Conservation (phyloP, 2,329 filamentous ascomycete genomes). For the Blumeria hordei region DNA sequence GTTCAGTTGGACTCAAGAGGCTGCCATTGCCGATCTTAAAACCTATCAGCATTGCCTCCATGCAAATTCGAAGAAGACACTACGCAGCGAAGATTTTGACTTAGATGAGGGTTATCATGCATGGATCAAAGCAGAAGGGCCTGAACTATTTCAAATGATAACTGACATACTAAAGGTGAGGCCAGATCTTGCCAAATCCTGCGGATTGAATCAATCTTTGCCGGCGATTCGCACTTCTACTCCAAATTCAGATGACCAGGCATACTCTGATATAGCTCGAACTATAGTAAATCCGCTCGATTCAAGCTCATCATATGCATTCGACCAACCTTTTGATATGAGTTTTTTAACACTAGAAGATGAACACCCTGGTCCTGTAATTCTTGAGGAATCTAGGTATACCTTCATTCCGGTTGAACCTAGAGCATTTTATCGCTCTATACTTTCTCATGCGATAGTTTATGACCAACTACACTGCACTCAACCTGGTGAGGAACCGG, state of each 20-base stretch:
- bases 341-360: slow-evolving; percentile 12
- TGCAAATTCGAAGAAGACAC: slow-evolving; percentile 47
- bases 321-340: slow-evolving; percentile 17
- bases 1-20: slow-evolving; percentile 69
- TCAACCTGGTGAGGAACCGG: slow-evolving; percentile 23
- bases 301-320: slow-evolving; percentile 16
- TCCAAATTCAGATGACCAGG: slow-evolving; percentile 17
- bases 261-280: slow-evolving; percentile 27
- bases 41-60: slow-evolving; percentile 77
- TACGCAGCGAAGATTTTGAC: slow-evolving; percentile 73
- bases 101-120: slow-evolving; percentile 64
- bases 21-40: slow-evolving; percentile 76
- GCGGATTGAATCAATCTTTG: slow-evolving; percentile 29
- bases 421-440: slow-evolving; percentile 58
- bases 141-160: slow-evolving; percentile 81
- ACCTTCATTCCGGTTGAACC: slow-evolving; percentile 78
- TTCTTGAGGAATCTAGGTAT: slow-evolving; percentile 41
- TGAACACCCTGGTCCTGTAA: slow-evolving; percentile 9
- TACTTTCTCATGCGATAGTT: slow-evolving; percentile 52
- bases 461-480: slow-evolving; percentile 32
- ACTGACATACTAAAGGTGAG: slow-evolving; percentile 68
- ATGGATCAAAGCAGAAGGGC: slow-evolving; percentile 78
- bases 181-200: slow-evolving; percentile 51
- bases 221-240: slow-evolving; percentile 29
- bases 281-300: slow-evolving; percentile 24